Conservation (phyloP, 331 rosid genomes). For the Malus hybrid region DNA sequence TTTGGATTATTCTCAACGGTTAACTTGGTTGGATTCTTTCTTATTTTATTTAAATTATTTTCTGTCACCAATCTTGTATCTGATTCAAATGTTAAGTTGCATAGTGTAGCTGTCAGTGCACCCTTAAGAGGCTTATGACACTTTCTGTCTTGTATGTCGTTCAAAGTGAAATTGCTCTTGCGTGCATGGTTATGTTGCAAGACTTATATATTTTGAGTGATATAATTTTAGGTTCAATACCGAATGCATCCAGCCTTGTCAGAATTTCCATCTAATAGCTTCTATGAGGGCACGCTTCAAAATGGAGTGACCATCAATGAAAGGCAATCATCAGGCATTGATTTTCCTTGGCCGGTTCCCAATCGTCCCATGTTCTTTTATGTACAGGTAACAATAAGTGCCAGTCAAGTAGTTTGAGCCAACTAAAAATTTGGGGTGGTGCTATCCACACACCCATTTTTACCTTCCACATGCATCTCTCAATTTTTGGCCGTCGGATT, state of each 20-base stretch:
- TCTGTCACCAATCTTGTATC: background rate
- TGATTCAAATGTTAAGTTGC: background rate
- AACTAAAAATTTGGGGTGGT: too few relatives aligned
- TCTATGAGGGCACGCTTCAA: constrained; percentile 96
- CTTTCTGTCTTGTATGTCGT: background rate
- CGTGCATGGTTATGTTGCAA: background rate
- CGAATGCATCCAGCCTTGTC: constrained; percentile 99
- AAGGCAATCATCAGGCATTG: constrained; percentile 91
- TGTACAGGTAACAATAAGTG: constrained; percentile 65
- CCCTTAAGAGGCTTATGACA: background rate
- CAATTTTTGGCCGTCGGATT: too few relatives aligned
- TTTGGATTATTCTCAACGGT: background rate
- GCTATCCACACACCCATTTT: too few relatives aligned
- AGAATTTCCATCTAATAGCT: constrained; percentile 97
- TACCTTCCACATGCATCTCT: background rate
- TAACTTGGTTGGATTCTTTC: background rate
- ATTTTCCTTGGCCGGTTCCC: constrained; percentile 99
- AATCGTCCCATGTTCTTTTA: constrained; percentile 98
- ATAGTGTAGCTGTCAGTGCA: background rate
- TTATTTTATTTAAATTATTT: background rate
- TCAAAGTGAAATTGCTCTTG: background rate
- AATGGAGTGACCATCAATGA: constrained; percentile 97
- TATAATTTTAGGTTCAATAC: constrained; percentile 75
- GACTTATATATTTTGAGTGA: background rate
- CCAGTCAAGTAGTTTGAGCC: background rate